Evolutionary conservation across 1,139 yeast species (phyloP).

Genomic region (Candida albicans): DNA sequence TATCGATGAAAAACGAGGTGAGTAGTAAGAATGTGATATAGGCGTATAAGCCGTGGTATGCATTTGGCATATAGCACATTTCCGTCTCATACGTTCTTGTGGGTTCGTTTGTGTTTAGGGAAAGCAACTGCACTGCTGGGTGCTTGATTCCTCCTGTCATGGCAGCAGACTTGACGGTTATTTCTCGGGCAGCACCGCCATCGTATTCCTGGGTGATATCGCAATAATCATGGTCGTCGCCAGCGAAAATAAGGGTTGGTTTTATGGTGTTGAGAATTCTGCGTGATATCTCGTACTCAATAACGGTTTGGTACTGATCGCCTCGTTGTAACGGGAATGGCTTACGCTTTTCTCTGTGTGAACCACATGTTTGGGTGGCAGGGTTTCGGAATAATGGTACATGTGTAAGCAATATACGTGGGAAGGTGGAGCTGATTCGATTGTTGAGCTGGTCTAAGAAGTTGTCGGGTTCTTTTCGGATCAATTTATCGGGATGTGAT

Average conservation of each 20-base stretch:
- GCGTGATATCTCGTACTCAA: slow-evolving; percentile 56
- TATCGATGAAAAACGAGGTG: neutral
- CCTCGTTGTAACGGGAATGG: slow-evolving; percentile 73
- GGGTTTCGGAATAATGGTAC: slow-evolving; percentile 49
- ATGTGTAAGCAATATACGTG: slow-evolving; percentile 64
- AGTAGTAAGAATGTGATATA: slow-evolving; percentile 6
- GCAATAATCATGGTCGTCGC: slow-evolving; percentile 97
- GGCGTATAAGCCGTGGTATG: slow-evolving; percentile 34
- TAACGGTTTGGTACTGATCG: slow-evolving; percentile 53
- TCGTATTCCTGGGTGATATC: slow-evolving; percentile 62
- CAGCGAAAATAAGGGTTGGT: slow-evolving; percentile 77
- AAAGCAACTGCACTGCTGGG: slow-evolving; percentile 85
- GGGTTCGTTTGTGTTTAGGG: slow-evolving; percentile 52
- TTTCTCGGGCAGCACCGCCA: slow-evolving; percentile 56
- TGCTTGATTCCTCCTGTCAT: slow-evolving; percentile 87
- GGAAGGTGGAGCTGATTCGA: slow-evolving; percentile 35
- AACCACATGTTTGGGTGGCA: slow-evolving; percentile 41
- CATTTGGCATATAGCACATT: slow-evolving; percentile 73
- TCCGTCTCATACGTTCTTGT: slow-evolving; percentile 39
- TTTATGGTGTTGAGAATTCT: slow-evolving; percentile 53
- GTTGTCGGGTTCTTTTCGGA: slow-evolving; percentile 23
- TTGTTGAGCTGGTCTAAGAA: slow-evolving; percentile 27
- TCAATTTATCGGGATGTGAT: slow-evolving; percentile 41
- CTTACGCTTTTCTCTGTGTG: slow-evolving; percentile 38
- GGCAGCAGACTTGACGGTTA: slow-evolving; percentile 84